Evolutionary conservation across 352 stramenopile species (phyloP).

Genomic region (Pythium phragmitis): DNA sequence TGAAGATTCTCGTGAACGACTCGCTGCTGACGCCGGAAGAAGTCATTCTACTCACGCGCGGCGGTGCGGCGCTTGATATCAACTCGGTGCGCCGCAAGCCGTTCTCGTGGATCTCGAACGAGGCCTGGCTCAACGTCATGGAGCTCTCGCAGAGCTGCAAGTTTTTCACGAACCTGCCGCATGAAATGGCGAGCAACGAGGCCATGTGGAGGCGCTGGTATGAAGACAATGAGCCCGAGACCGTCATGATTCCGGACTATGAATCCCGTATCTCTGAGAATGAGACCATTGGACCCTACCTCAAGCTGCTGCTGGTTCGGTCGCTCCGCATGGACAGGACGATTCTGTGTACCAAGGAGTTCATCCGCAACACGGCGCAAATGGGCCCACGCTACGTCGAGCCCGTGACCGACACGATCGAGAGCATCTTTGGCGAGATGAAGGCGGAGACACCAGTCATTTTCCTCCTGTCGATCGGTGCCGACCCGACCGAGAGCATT

Average conservation of each 20-base stretch:
- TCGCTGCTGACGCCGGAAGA: constrained; percentile 92
- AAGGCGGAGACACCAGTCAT: constrained; percentile 95
- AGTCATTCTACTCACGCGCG: constrained; percentile 94
- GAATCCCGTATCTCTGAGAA: constrained; percentile 93
- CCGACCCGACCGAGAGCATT: constrained; percentile 97
- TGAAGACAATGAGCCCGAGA: constrained; percentile 97
- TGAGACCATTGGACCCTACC: constrained; percentile 93
- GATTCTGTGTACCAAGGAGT: constrained; percentile 97
- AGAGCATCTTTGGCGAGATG: constrained; percentile 98
- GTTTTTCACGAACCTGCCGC: constrained; percentile 96
- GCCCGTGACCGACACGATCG: constrained; percentile 98
- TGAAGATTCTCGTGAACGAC: constrained; percentile 98
- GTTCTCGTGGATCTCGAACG: constrained; percentile 97
- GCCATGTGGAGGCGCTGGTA: constrained; percentile 97
- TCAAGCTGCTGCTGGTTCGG: constrained; percentile 96
- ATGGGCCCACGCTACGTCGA: constrained; percentile 97
- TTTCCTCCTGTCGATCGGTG: constrained; percentile 96
- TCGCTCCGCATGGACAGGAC: constrained; percentile 97
- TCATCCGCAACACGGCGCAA: constrained; percentile 95
- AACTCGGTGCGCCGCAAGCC: constrained; percentile 95
- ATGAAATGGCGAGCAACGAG: constrained; percentile 97
- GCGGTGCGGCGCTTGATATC: constrained; percentile 96
- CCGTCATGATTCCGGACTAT: constrained; percentile 95
- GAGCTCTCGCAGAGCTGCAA: constrained; percentile 95
- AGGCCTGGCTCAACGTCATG: constrained; percentile 97